phyloP scores from a whole-genome alignment of 208 protist genomes.

The Histomonas meleagridis region DNA sequence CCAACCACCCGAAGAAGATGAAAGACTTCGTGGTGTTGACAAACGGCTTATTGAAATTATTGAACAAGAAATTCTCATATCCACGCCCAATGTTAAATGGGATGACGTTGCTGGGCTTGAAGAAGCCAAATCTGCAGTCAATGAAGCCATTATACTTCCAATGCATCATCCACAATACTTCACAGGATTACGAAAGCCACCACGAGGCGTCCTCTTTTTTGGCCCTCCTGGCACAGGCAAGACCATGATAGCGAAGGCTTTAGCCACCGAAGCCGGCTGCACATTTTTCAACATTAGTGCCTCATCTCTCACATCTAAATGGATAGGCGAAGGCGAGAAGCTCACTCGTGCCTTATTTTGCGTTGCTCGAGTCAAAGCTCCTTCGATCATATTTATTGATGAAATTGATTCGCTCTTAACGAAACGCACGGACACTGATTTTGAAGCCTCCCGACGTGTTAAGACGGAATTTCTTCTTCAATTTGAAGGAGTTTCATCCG shows the following conservation, averaged over 20 bases:
- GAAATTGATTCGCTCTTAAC: slow-evolving; percentile 68
- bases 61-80: background rate
- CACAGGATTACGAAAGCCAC: slow-evolving; percentile 45
- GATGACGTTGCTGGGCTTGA: background rate
- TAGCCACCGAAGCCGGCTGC: slow-evolving; percentile 59
- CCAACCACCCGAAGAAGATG: background rate
- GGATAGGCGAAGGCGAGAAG: slow-evolving; percentile 64
- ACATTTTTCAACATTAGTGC: slow-evolving; percentile 68
- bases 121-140: slow-evolving; percentile 54
- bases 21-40: background rate
- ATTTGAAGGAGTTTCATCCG: slow-evolving; percentile 60
- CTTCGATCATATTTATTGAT: slow-evolving; percentile 67
- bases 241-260: slow-evolving; percentile 64
- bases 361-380: slow-evolving; percentile 56
- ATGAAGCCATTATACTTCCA: slow-evolving; percentile 57
- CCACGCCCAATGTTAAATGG: background rate
- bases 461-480: slow-evolving; percentile 84
- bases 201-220: slow-evolving; percentile 48
- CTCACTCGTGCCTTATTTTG: slow-evolving; percentile 67
- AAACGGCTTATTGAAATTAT: background rate
- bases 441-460: slow-evolving; percentile 55
- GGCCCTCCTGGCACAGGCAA: slow-evolving; percentile 51
- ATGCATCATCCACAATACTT: slow-evolving; percentile 58
- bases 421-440: slow-evolving; percentile 41
- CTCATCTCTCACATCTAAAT: slow-evolving; percentile 68